Percentiles rank a stretch among this genome's conserved stretches.
These are phyloP conservation scores for Pisolithus microcarpus DNA, from an alignment of 768 basidiomycete species.

Conservation along the genomic window DNA sequence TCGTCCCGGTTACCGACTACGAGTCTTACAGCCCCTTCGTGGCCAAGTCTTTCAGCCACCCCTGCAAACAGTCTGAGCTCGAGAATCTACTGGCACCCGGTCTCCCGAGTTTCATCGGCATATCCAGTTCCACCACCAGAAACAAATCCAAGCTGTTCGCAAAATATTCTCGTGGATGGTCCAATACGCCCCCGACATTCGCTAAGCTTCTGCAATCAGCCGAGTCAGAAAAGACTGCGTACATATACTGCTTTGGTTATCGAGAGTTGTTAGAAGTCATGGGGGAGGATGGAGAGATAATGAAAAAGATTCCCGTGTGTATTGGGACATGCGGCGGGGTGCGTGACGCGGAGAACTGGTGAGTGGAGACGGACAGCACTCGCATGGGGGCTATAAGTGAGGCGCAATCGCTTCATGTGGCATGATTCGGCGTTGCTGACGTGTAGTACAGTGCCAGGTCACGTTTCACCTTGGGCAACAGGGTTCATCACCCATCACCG, in stretches of 20 bases:
- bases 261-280: background rate
- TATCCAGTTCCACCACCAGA: conserved; percentile 2
- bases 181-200: too few relatives aligned
- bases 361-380: background rate
- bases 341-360: background rate
- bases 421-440: background rate
- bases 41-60: background rate
- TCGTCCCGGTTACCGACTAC: conserved; percentile 3
- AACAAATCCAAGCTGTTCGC: conserved; percentile 1
- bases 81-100: conserved; percentile 3
- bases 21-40: conserved; percentile 2
- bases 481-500: conserved; percentile 8
- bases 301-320: background rate
- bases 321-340: background rate
- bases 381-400: background rate
- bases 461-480: conserved; percentile 11
- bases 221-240: background rate
- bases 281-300: background rate
- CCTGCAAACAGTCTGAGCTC: background rate
- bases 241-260: too few relatives aligned
- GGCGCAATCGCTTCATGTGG: background rate
- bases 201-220: too few relatives aligned
- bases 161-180: too few relatives aligned
- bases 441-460: conserved; percentile 5
- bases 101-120: background rate